Percentiles rank a stretch among this genome's conserved stretches.
These are phyloP conservation scores for Xerocomellus amylosporus DNA, from an alignment of 768 basidiomycete species.

Conservation along the genomic window DNA sequence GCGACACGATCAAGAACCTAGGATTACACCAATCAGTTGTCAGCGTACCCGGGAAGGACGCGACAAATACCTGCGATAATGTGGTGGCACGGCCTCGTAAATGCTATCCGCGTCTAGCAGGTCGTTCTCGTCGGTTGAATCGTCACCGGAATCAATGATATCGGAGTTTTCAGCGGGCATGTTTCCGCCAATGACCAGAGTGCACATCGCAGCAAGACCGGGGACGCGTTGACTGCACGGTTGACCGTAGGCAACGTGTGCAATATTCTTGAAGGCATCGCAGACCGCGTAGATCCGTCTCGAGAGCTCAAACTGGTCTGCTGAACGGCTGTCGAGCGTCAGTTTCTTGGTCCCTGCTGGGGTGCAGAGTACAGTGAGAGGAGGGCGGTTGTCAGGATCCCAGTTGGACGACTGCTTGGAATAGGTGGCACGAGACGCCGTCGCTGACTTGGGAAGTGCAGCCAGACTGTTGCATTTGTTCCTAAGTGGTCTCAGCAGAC, in stretches of 20 bases:
- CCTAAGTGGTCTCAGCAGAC: constrained; percentile 47
- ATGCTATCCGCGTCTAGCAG: constrained; percentile 35
- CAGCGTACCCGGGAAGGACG: constrained; percentile 5
- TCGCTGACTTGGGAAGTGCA: constrained; percentile 20
- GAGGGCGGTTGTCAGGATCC: constrained; percentile 26
- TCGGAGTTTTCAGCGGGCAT: constrained; percentile 32
- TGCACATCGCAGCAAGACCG: constrained; percentile 46
- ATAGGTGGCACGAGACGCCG: constrained; percentile 12
- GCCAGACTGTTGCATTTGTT: constrained; percentile 43
- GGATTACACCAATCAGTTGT: neutral
- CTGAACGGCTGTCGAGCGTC: constrained; percentile 33
- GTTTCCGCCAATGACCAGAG: constrained; percentile 45
- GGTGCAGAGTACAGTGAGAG: constrained; percentile 39
- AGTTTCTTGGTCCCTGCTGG: constrained; percentile 36
- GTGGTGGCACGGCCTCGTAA: constrained; percentile 52
- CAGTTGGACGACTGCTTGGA: constrained; percentile 18
- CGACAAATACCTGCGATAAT: constrained; percentile 46
- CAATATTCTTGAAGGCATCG: constrained; percentile 54
- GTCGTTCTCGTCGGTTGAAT: constrained; percentile 24
- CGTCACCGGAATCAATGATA: constrained; percentile 20
- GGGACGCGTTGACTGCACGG: constrained; percentile 24
- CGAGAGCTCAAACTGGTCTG: constrained; percentile 42
- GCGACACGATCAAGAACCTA: constrained; percentile 50
- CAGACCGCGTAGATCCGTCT: constrained; percentile 50
- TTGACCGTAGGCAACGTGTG: constrained; percentile 36